phyloP scores from a whole-genome alignment of 177 flowering plant genomes.

The Vitis hybrid region DNA sequence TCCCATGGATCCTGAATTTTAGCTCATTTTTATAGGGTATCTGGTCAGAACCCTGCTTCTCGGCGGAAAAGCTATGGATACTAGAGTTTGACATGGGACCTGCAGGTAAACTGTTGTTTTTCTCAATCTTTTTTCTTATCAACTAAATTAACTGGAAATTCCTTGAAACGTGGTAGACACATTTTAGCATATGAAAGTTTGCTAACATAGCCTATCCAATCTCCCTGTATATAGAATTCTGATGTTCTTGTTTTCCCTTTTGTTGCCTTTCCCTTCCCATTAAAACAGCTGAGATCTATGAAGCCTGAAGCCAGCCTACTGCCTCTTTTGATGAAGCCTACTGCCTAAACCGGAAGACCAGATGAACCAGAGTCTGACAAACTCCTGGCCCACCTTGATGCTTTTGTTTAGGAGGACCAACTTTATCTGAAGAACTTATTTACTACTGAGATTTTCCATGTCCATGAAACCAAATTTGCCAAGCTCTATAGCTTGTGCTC shows the following conservation, averaged over 20 bases:
- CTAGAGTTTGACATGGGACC: constrained; percentile 25
- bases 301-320: constrained; percentile 91
- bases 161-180: constrained; percentile 15
- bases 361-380: constrained; percentile 72
- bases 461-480: constrained; percentile 50
- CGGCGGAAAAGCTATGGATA: constrained; percentile 78
- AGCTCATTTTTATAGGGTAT: constrained; percentile 57
- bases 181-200: constrained; percentile 16
- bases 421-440: constrained; percentile 42
- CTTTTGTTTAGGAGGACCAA: constrained; percentile 67
- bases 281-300: constrained; percentile 80
- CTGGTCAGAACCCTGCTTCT: constrained; percentile 63
- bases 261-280: constrained; percentile 74
- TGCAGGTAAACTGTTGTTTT: constrained; percentile 32
- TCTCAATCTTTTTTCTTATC: constrained; percentile 1
- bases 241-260: constrained; percentile 67
- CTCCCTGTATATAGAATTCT: constrained; percentile 49
- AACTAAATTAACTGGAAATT: constrained; percentile 10
- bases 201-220: constrained; percentile 39
- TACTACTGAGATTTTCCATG: constrained; percentile 34
- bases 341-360: constrained; percentile 86
- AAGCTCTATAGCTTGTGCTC: constrained; percentile 39
- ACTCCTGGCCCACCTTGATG: constrained; percentile 76
- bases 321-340: constrained; percentile 69
- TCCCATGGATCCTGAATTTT: constrained; percentile 16